phyloP scores from a whole-genome alignment of 202 grass and related monocot species.

The Eragrostis tef region DNA sequence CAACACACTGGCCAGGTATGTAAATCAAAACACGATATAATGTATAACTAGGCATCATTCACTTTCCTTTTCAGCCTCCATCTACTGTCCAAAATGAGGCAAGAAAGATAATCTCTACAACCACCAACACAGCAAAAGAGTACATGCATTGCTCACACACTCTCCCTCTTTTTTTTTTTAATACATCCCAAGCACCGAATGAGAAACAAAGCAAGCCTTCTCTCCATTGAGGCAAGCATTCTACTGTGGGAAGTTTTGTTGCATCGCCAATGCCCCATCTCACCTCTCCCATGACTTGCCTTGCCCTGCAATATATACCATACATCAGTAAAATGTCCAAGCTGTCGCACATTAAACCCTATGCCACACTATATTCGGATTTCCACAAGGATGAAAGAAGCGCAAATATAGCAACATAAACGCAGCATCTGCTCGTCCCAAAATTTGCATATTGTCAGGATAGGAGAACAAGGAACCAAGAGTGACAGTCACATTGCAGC shows the following conservation, averaged over 20 bases:
- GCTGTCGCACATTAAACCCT: background rate
- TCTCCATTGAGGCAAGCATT: background rate
- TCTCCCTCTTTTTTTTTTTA: background rate
- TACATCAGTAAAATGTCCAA: background rate
- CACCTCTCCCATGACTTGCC: background rate
- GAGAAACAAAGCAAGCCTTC: conserved; percentile 7
- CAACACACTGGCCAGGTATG: background rate
- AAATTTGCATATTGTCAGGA: background rate
- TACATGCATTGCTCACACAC: background rate
- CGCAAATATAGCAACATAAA: background rate
- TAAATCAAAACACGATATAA: background rate
- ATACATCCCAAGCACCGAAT: background rate
- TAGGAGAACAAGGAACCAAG: background rate
- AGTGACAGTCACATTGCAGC: background rate
- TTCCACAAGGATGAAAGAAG: background rate
- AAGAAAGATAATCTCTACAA: conserved; percentile 6
- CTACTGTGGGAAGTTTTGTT: background rate
- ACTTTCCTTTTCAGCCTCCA: background rate
- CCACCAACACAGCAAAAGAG: background rate
- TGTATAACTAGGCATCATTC: background rate
- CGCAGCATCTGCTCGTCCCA: background rate
- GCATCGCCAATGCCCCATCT: background rate
- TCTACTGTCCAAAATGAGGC: background rate
- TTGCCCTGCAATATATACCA: conserved; percentile 31
- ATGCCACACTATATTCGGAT: background rate